Evolutionary conservation across 2,329 filamentous ascomycete genomes (phyloP).

Genomic region (Fusarium clavum): DNA sequence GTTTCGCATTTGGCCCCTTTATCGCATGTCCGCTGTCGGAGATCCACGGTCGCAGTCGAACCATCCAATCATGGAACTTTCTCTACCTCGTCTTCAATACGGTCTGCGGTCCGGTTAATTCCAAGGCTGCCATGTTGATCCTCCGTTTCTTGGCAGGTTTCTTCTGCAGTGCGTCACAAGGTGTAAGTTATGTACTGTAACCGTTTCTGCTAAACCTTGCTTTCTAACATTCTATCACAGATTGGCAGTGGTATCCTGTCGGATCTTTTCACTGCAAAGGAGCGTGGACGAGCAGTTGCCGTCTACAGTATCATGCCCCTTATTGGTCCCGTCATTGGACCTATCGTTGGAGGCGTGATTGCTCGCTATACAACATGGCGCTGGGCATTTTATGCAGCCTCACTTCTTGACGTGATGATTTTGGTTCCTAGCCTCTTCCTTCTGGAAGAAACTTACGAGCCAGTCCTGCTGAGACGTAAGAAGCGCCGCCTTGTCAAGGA

Average conservation of each 20-base stretch:
- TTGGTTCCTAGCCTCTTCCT: neutral
- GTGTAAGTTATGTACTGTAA: neutral
- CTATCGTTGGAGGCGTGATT: conserved; percentile 67
- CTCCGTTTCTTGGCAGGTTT: neutral
- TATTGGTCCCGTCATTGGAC: conserved; percentile 52
- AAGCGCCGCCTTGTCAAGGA: conserved; percentile 34
- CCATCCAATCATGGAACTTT: neutral
- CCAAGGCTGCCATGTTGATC: neutral
- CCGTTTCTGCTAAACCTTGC: neutral
- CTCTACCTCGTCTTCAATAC: conserved; percentile 13
- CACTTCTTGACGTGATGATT: conserved; percentile 18
- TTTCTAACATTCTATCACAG: neutral
- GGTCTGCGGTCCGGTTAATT: neutral
- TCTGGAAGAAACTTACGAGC: neutral
- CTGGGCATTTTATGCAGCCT: conserved; percentile 67
- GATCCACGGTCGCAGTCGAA: conserved; percentile 6
- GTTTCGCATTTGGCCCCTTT: conserved; percentile 15
- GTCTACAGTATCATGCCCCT: conserved; percentile 42
- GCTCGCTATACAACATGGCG: conserved; percentile 69
- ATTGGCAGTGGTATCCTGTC: neutral
- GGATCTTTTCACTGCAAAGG: neutral
- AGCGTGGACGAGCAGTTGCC: neutral
- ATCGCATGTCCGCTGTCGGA: conserved; percentile 15
- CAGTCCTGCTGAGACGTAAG: neutral
- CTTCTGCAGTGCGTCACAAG: neutral